Base-by-base conservation (phyloP, 768 basidiomycete genomes). In the Psilocybe sp. region DNA sequence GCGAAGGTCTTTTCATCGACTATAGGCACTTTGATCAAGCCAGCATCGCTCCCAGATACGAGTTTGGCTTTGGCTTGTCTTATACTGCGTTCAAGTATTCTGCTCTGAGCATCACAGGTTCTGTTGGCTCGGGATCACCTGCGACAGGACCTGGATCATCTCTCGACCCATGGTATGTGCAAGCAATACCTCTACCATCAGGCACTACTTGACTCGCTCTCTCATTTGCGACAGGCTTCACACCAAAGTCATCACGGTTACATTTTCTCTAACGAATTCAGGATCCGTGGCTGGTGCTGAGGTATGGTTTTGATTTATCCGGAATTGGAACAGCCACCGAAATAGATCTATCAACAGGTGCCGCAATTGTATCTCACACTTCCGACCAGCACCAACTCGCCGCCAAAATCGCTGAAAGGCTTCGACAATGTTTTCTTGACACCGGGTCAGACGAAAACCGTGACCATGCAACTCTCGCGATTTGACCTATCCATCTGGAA, bases 71-170 rank as follows among this genome's bases (percentile, higher is more conserved):
- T 63, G 78, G 66, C 2, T 64, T 84, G 49, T 77, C 75, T 0
- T 86, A 85, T 63, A 83, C 83, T 8, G 72, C 70, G 0, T 86
- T 84, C 68, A 54, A 66, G 18, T 83, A 80, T 57, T 71, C 75
- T 4, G 66, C 66, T 38, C 56, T 82, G 38, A 55, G 62, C n/a
- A 64, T 81, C 34, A 56, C 66, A 13, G 75, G 75, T 11, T 70
- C 71, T 8, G 66, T 69, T 8, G 64, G 67, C 0, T 73, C 72
- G 43, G 76, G 76, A 19, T 70, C 65, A 9, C 69, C 77, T 34
- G 70, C 73, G 2, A 67, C 68, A 20, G 76, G 77, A 5, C 69
- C 72, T 1, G 79, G 79, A 10, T 77, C 80, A 13, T 74, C 78
- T 4, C 65, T 82, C 11, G 77, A 79, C 54, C 71, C 79, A 19